These are phyloP conservation scores for Alternaria arbusti DNA, from an alignment of 2,329 filamentous ascomycete species.

Conservation along the genomic window DNA sequence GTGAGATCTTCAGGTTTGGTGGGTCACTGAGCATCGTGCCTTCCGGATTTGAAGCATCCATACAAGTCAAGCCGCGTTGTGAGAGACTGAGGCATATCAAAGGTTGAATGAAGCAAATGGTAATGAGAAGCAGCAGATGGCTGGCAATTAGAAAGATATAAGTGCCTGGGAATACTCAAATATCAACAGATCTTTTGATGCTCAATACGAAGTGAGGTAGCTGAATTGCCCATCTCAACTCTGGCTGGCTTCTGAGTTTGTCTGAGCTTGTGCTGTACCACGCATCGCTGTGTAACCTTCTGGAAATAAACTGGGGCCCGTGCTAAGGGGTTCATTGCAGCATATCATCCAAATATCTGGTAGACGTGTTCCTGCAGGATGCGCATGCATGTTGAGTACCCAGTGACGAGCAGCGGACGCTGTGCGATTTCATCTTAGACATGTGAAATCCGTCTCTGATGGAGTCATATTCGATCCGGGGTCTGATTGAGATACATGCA, in stretches of 20 bases:
- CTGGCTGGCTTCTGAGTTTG: background rate
- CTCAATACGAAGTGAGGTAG: background rate
- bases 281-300: background rate
- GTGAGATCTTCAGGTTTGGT: background rate
- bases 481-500: background rate
- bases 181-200: background rate
- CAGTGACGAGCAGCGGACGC: background rate
- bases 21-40: background rate
- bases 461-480: rapidly evolving
- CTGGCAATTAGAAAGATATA: too few species aligned
- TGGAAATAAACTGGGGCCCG: background rate
- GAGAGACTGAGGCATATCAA: background rate
- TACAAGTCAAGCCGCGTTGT: background rate
- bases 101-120: background rate
- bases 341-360: background rate
- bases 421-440: background rate
- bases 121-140: background rate
- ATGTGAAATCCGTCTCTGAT: background rate
- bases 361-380: background rate
- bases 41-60: background rate
- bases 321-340: background rate
- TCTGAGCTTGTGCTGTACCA: background rate
- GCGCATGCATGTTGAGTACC: background rate
- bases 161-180: too few species aligned
- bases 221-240: background rate